Conservation (phyloP, 805 yeast genomes). For the Pichia manshurica region DNA sequence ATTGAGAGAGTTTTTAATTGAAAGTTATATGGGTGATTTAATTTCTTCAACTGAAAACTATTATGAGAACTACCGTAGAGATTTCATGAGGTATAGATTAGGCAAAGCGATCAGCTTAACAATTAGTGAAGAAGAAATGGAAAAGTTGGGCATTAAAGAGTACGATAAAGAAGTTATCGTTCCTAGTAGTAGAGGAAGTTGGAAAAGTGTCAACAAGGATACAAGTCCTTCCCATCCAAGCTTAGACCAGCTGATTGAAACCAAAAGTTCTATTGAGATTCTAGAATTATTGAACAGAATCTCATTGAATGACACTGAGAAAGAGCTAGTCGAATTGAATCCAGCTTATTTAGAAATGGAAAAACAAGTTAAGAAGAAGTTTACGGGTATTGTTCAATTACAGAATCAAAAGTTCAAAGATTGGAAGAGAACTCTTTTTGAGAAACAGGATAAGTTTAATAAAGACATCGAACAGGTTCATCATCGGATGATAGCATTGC, state of each 20-base stretch:
- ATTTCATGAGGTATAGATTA: slow-evolving; percentile 39
- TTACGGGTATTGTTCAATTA: slow-evolving; percentile 36
- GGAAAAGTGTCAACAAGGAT: slow-evolving; percentile 18
- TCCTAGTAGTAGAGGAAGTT: slow-evolving; percentile 24
- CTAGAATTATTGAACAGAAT: slow-evolving; percentile 35
- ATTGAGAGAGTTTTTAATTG: slow-evolving; percentile 59
- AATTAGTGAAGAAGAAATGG: slow-evolving; percentile 8
- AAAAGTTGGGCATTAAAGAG: slow-evolving; percentile 17
- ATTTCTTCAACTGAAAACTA: slow-evolving; percentile 70
- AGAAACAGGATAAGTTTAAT: slow-evolving; percentile 52
- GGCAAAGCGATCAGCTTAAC: slow-evolving; percentile 26
- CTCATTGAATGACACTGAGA: slow-evolving; percentile 35
- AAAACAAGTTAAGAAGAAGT: slow-evolving; percentile 37
- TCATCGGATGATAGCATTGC: slow-evolving; percentile 32
- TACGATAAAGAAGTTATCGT: slow-evolving; percentile 19
- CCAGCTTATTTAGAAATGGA: slow-evolving; percentile 44
- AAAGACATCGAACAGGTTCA: slow-evolving; percentile 44
- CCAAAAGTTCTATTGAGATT: slow-evolving; percentile 29
- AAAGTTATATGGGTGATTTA: slow-evolving; percentile 71
- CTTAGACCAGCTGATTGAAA: slow-evolving; percentile 27
- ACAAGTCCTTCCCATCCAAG: slow-evolving; percentile 21
- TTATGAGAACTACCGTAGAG: slow-evolving; percentile 63
- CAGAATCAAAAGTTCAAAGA: slow-evolving; percentile 57
- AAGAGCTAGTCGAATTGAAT: slow-evolving; percentile 35
- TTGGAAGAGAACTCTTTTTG: slow-evolving; percentile 53